Evolutionary conservation across 2,329 filamentous ascomycete genomes (phyloP).

Genomic region (Beauveria caledonica): DNA sequence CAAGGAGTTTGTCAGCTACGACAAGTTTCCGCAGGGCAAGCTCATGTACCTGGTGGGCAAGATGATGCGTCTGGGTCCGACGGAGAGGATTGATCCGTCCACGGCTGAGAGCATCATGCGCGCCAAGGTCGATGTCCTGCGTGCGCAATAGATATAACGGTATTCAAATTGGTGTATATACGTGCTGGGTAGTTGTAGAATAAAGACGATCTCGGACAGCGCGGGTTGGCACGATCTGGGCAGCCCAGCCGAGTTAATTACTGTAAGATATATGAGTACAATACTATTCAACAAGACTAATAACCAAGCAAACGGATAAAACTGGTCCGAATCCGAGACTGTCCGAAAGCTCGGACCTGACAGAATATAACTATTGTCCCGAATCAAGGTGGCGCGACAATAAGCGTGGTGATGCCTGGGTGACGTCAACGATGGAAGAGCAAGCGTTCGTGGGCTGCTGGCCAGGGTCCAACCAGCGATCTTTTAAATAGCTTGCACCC

Average conservation of each 20-base stretch:
- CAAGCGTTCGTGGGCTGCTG: neutral
- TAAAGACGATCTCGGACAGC: neutral
- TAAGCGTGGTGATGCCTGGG: constrained; percentile 3
- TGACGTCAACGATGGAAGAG: constrained; percentile 11
- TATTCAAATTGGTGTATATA: neutral
- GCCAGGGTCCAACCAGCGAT: neutral
- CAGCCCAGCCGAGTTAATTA: neutral
- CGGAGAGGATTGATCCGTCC: constrained; percentile 46
- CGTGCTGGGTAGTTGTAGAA: neutral
- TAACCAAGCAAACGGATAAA: neutral
- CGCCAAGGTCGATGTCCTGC: constrained; percentile 5
- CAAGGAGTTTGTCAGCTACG: constrained; percentile 34
- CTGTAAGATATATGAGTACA: neutral
- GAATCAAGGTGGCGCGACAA: constrained; percentile 1
- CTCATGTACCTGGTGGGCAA: constrained; percentile 53
- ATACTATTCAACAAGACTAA: no score
- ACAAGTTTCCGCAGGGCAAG: constrained; percentile 46
- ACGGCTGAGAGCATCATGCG: constrained; percentile 41
- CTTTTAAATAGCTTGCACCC: neutral
- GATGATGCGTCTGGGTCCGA: constrained; percentile 46
- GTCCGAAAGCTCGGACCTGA: neutral
- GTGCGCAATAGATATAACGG: neutral
- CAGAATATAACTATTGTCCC: neutral
- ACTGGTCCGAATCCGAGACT: neutral
- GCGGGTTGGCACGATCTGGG: neutral